These are phyloP conservation scores for Lactarius sanguifluus DNA, from an alignment of 768 basidiomycete species.

Conservation along the genomic window DNA sequence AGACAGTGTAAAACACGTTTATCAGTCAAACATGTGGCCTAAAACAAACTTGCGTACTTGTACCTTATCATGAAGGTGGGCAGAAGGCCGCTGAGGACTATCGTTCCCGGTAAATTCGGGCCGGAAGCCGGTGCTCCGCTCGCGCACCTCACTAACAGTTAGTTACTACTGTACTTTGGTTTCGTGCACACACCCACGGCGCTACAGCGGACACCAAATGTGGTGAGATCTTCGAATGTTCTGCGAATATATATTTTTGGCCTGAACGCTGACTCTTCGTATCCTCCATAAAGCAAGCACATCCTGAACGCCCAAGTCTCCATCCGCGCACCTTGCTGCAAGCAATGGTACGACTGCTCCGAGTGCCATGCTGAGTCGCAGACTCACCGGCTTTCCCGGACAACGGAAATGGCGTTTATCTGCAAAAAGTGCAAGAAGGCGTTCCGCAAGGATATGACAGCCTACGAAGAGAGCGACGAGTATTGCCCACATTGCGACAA, in stretches of 20 bases:
- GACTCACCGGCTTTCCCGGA: conserved; percentile 69
- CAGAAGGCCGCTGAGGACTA: too few species aligned
- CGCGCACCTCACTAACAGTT: too few species aligned
- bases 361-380: conserved; percentile 90
- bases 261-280: not conserved
- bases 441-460: conserved; percentile 91
- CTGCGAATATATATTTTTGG: too few species aligned
- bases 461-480: conserved; percentile 96
- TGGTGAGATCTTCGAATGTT: not conserved
- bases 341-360: conserved; percentile 95
- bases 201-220: not conserved
- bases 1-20: too few species aligned
- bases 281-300: conserved; percentile 67
- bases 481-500: conserved; percentile 99
- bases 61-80: too few species aligned
- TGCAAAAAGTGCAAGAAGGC: conserved; percentile 95
- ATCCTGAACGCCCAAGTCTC: conserved; percentile 95
- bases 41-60: too few species aligned
- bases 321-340: conserved; percentile 96
- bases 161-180: not conserved
- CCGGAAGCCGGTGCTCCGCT: too few species aligned
- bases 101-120: too few species aligned
- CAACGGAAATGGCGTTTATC: conserved; percentile 79
- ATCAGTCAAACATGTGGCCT: too few species aligned
- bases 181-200: not conserved